Evolutionary conservation across 108 stramenopile genomes (phyloP).

Genomic region (Tribonema minus): DNA sequence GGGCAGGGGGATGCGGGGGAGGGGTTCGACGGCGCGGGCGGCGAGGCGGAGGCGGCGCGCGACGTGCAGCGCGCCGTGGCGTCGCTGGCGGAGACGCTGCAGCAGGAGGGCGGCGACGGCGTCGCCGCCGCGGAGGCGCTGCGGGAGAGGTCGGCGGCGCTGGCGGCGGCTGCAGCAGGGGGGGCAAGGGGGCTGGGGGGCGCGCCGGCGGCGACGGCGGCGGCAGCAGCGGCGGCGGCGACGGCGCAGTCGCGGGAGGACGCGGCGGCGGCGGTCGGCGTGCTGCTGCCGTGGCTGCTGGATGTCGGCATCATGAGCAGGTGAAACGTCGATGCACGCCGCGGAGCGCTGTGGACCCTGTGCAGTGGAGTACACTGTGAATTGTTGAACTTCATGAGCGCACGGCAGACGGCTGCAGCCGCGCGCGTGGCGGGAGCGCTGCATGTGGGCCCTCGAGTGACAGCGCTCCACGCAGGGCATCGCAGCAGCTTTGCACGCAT

Average conservation of each 20-base stretch:
- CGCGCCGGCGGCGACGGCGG: not conserved
- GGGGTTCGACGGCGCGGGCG: not conserved
- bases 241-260: slow-evolving; percentile 8
- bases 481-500: no score
- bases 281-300: slow-evolving; percentile 39
- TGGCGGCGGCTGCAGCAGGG: slow-evolving; percentile 6
- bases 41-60: not conserved
- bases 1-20: not conserved
- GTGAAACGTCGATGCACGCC: no score
- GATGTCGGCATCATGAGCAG: slow-evolving; percentile 21
- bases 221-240: not conserved
- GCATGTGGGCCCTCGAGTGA: no score
- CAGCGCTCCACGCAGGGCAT: no score
- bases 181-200: not conserved
- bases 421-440: no score
- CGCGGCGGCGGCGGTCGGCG: slow-evolving; percentile 14
- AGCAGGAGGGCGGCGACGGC: not conserved
- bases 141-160: not conserved
- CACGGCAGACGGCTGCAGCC: no score
- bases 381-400: no score
- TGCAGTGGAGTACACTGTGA: no score
- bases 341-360: no score
- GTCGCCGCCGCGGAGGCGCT: not conserved
- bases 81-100: not conserved
- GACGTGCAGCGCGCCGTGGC: slow-evolving; percentile 12